A percentile compares a stretch with the other conserved stretches of the same genome.
Conservation (phyloP, 768 basidiomycete genomes). For the Pulveroboletus sp. region DNA sequence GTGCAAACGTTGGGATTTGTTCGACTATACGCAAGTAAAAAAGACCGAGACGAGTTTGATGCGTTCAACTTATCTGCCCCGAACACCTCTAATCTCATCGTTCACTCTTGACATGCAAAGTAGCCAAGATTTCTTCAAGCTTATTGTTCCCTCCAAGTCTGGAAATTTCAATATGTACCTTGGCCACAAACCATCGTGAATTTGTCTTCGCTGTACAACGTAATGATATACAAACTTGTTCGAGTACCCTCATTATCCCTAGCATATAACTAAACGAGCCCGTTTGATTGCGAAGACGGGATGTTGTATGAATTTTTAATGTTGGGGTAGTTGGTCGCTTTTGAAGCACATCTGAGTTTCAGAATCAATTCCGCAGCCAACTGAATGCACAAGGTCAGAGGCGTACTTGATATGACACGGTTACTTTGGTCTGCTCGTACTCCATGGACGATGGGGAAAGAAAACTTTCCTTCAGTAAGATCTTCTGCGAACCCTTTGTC, state of each 20-base stretch:
- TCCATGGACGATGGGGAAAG: conserved; percentile 74
- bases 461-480: conserved; percentile 79
- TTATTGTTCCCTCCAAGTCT: conserved; percentile 74
- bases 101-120: conserved; percentile 43
- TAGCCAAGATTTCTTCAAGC: conserved; percentile 56
- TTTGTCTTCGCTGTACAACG: too few species aligned
- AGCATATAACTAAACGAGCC: conserved; percentile 86
- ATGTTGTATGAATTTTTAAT: conserved; percentile 77
- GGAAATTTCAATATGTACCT: conserved; percentile 61
- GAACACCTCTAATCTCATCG: too few species aligned
- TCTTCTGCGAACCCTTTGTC: conserved; percentile 74
- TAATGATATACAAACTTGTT: conserved; percentile 42
- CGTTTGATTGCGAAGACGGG: conserved; percentile 72
- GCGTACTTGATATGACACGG: conserved; percentile 79
- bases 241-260: conserved; percentile 62
- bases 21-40: too few species aligned
- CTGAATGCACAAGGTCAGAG: background rate
- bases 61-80: too few species aligned
- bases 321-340: conserved; percentile 86
- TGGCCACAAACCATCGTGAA: background rate
- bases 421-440: conserved; percentile 79
- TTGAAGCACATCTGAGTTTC: conserved; percentile 74
- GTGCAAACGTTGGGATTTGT: too few species aligned
- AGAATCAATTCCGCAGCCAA: background rate
- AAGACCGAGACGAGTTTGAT: too few species aligned